Evolutionary conservation across 257 asterid species (phyloP), one percentile per base, ranked within the genome.

Genomic region (Solanum piurae): DNA sequence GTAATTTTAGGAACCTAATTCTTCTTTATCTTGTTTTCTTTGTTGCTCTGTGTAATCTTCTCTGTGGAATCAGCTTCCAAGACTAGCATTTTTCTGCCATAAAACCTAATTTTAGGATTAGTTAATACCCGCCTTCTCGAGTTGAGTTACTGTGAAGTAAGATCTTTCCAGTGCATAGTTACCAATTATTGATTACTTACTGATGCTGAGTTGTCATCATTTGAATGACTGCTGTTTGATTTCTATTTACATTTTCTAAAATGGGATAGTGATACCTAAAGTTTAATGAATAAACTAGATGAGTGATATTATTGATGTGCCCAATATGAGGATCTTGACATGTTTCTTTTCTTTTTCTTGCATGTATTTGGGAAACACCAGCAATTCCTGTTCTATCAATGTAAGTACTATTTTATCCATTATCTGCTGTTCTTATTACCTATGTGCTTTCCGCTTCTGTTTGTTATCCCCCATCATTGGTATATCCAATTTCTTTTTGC

Each of bases 321-420:
- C 34, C 66, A 72, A 58, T 46, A 66, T 44, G 74, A 52, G 55
- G 69, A 82, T 82, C 31, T 49, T 82, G 85, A 91, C 87, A 91
- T 89, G 86, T 84, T 90, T 75, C 82, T 85, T 89, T 86, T 60
- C 83, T 84, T 86, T 58, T 86, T 88, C 87, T 64, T 86, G 89
- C 83, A 88, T 90, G 91, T 73, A 21, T 52, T 86, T 69, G 86
- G 89, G 71, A 87, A 85, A 90, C 90, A 88, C 88, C 96, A 97
- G 99, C 98, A 36, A 97, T 97, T 92, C 99, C 99, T 42, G 97
- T 97, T 88, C 98, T 97, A 86, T 97, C 99, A 83, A 95, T 92
- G 99, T 97, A 94, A 95, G 99, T 92, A 86, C 27, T 80, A 29
- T 9, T 46, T 80, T 29, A 46, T 80, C 69, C 85, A 80, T 29